Percentiles rank a stretch among this genome's conserved stretches.
Evolutionary conservation across 208 protist species (phyloP).

Genomic region (Phytomonas sp.): DNA sequence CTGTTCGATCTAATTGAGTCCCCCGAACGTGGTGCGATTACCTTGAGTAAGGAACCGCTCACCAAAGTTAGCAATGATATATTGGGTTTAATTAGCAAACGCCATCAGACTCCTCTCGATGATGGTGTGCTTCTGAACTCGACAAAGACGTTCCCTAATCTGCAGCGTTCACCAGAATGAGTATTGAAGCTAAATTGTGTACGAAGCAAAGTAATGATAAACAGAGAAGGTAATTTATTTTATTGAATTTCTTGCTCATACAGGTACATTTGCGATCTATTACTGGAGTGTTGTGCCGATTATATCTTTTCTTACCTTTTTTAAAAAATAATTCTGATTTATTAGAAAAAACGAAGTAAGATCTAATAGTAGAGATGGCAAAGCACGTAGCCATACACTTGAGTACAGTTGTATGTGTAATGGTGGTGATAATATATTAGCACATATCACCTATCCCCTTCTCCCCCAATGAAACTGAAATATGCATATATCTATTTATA

Average conservation of each 20-base stretch:
- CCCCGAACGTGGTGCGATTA: constrained; percentile 86
- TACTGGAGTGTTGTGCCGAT: neutral
- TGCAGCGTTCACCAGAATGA: constrained; percentile 80
- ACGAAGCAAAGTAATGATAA: too few species aligned
- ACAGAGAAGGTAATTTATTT: neutral
- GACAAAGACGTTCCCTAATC: constrained; percentile 67
- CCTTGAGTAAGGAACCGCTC: constrained; percentile 34
- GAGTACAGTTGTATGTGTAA: too few species aligned
- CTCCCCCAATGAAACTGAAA: too few species aligned
- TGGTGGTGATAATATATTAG: too few species aligned
- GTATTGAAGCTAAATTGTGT: neutral
- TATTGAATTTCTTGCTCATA: neutral
- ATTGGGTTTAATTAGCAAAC: constrained; percentile 69
- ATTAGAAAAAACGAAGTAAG: neutral
- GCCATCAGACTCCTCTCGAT: constrained; percentile 80
- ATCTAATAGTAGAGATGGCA: too few species aligned
- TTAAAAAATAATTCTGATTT: constrained; percentile 9
- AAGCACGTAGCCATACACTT: too few species aligned
- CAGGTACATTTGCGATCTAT: neutral
- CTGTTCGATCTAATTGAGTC: constrained; percentile 84
- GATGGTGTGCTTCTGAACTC: constrained; percentile 59
- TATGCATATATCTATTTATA: too few species aligned
- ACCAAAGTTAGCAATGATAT: constrained; percentile 53
- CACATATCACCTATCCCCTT: too few species aligned
- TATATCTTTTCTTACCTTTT: constrained; percentile 10